Evolutionary conservation across 2,329 filamentous ascomycete species (phyloP), one percentile per base, ranked within the genome.

Genomic region (Gnomoniopsis sp.): DNA sequence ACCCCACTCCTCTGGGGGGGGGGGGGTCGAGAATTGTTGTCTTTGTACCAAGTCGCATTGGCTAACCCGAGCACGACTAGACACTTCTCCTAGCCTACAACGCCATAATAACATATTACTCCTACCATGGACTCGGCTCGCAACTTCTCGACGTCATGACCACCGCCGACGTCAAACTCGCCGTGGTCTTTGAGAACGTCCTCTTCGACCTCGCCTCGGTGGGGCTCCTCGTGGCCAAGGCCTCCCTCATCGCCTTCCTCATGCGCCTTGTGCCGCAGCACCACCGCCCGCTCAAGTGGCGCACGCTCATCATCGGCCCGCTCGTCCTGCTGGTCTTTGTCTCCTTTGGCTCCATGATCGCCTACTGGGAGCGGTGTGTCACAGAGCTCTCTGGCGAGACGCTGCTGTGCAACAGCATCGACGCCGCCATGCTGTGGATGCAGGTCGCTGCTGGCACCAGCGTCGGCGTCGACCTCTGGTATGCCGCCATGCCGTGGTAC

Each of bases 261-360:
- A 55, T 61, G 49, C 59, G 59, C 30, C 59, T 61, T 7, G 53
- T 55, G 6, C 59, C 59, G 3, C 56, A 56, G 26, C 59, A 61
- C 43, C 59, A 61, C 30, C 59, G 57, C 15, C 52, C 41, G 19
- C 14, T 53, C 15, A 55, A 51, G 41, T 61, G 59, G 59, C 23
- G 54, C 22, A 15, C 44, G 12, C 26, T 63, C 30, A 36, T 61
- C 59, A 38, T 59, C 36, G 48, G 68, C 53, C 43, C 62, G 2
- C 57, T 62, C 51, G 26, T 62, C 55, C 10, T 53, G 46, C 50
- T 63, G 60, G 33, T 47, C 58, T 22, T 60, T 51, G 49, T 64
- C 17, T 59, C 62, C 47, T 47, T 66, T 53, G 49, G 64, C 46
- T 36, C 61, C 52, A 56, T 66, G 51, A 38, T 63, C 59, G 58